These are phyloP conservation scores for Clarkia xantiana DNA, from an alignment of 345 rosid genomes.

Conservation along the genomic window DNA sequence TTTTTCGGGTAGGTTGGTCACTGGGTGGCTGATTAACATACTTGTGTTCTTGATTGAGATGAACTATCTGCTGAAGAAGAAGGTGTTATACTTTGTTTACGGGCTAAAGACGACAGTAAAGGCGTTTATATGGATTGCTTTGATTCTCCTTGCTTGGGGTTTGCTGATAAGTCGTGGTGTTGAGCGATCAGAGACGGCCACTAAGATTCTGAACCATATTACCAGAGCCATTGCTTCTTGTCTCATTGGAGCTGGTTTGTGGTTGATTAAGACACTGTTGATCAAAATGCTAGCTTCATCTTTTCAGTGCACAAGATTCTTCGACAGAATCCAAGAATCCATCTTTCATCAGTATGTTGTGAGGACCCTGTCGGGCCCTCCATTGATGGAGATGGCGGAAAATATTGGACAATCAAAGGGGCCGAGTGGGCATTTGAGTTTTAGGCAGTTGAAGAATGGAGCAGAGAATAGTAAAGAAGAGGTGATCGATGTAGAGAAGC, in stretches of 20 bases:
- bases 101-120: slow-evolving; percentile 40
- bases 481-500: slow-evolving; percentile 24
- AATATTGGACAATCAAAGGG: slow-evolving; percentile 9
- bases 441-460: slow-evolving; percentile 12
- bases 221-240: slow-evolving; percentile 30
- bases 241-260: slow-evolving; percentile 32
- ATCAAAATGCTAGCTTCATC: slow-evolving; percentile 40
- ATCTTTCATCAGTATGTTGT: slow-evolving; percentile 49
- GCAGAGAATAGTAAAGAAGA: slow-evolving; percentile 16
- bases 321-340: slow-evolving; percentile 54
- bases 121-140: slow-evolving; percentile 32
- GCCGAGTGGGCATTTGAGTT: slow-evolving; percentile 28
- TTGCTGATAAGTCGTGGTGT: slow-evolving; percentile 31
- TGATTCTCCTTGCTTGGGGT: slow-evolving; percentile 42
- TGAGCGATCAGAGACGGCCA: slow-evolving; percentile 19
- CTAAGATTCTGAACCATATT: slow-evolving; percentile 21
- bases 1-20: slow-evolving; percentile 35
- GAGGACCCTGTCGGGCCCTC: slow-evolving; percentile 39
- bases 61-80: slow-evolving; percentile 45
- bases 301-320: slow-evolving; percentile 40
- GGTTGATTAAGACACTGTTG: slow-evolving; percentile 40
- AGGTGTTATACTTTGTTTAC: slow-evolving; percentile 44
- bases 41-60: slow-evolving; percentile 39
- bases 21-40: slow-evolving; percentile 32
- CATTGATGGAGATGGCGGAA: slow-evolving; percentile 38